Evolutionary conservation across 768 basidiomycete species (phyloP), one percentile per base, ranked within the genome.

Genomic region (Lentinula raphanica): DNA sequence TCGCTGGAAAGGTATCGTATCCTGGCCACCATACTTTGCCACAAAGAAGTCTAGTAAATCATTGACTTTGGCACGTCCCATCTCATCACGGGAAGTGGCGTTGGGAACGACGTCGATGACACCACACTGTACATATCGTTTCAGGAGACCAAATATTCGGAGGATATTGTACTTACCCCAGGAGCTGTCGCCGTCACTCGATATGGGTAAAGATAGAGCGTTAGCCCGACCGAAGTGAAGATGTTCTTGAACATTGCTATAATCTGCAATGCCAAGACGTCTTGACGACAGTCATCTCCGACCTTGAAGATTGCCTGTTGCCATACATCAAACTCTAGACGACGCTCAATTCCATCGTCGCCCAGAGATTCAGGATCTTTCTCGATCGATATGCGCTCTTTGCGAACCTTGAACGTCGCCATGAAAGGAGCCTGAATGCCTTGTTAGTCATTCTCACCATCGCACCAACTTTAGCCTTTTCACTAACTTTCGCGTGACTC

Each of bases 201-300:
- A 66, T 99, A 99, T 0, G 97, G 97, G 71, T 85, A 96, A 38
- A 99, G 81, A 67, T 98, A 98, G 19, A 98, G 74, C 2, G 87
- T 90, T 56, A 99, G 76, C 1, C 97, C 97, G 59, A 96, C 81
- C 60, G 83, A 82, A 12, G 82, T 89, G 74, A 96, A 99, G 58
- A 98, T 88, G 70, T 97, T 98, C 74, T 98, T 98, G 82, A 98
- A 98, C 94, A 98, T 98, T 5, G 97, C 97, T 61, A 99, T 98
- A 60, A 98, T 75, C 66, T 99, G 97, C 49, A 99, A 76, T 0
- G 97, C 97, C 45, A 99, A 82, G n/a, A 98, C 88, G 66, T 99
- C 97, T 71, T 99, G 97, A 42, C 97, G 85, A 70, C 97, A 99
- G 68, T 99, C 97, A 68, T 99, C 97, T 56, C 97, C 97, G 58